Percentiles rank a stretch among this genome's conserved stretches.
phyloP scores from a whole-genome alignment of 179 eudicot genomes.

The Corrigiola litoralis region DNA sequence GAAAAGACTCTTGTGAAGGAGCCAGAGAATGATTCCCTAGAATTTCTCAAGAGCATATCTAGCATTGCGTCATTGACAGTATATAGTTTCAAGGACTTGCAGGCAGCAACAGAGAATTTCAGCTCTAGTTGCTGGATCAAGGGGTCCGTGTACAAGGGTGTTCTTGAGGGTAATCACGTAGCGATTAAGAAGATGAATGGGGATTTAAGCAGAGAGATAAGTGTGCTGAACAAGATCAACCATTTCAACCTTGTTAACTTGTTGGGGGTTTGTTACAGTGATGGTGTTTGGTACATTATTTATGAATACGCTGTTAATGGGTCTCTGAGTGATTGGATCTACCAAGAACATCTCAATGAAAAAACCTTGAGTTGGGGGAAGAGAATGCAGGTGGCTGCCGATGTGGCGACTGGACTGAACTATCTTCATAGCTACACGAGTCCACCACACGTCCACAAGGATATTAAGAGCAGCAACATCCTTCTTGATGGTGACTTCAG shows the following conservation, averaged over 20 bases:
- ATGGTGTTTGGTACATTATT: conserved; percentile 45
- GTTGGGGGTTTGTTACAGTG: conserved; percentile 40
- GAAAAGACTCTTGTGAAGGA: conserved; percentile 12
- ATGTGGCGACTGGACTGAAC: conserved; percentile 45
- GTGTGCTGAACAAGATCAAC: conserved; percentile 50
- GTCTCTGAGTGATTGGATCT: conserved; percentile 52
- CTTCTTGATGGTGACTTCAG: conserved; percentile 37
- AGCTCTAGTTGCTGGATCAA: conserved; percentile 33
- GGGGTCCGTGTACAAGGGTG: conserved; percentile 50
- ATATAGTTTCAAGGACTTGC: conserved; percentile 44
- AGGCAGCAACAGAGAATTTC: conserved; percentile 47
- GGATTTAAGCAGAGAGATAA: conserved; percentile 42
- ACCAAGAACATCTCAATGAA: conserved; percentile 2
- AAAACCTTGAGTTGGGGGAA: conserved; percentile 31
- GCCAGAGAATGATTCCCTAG: conserved; percentile 17
- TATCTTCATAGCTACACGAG: conserved; percentile 51
- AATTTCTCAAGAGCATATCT: conserved; percentile 29
- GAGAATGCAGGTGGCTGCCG: conserved; percentile 38
- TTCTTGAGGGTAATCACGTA: conserved; percentile 31
- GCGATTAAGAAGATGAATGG: conserved; percentile 48
- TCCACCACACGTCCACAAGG: conserved; percentile 55
- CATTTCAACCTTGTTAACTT: conserved; percentile 58
- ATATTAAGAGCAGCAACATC: conserved; percentile 39
- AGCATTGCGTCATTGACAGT: conserved; percentile 42
- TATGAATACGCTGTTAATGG: conserved; percentile 58